These are phyloP conservation scores for Suhomyces sp. DNA, from an alignment of 805 yeast genomes.

Conservation along the genomic window DNA sequence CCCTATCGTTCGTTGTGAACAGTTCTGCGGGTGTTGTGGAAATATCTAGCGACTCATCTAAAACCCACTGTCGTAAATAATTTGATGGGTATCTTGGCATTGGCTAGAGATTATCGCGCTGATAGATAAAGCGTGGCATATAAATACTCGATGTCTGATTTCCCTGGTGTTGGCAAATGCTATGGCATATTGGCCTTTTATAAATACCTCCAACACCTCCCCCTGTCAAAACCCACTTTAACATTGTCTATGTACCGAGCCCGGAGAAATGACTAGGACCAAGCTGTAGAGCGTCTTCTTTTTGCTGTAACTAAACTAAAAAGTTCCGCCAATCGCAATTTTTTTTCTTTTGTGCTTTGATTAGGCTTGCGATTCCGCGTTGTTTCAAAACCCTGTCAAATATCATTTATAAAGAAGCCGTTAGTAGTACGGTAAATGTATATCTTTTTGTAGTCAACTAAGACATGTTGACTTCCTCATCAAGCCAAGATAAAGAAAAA, in stretches of 20 bases:
- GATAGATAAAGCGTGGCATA: background rate
- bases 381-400: background rate
- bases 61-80: no score
- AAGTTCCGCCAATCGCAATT: background rate
- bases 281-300: background rate
- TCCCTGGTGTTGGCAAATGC: no score
- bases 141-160: no score
- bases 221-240: background rate
- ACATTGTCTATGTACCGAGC: background rate
- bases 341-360: background rate
- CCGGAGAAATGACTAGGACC: background rate
- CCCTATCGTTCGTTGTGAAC: background rate
- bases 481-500: background rate
- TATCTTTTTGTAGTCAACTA: background rate
- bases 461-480: background rate
- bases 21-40: background rate
- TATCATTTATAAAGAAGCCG: background rate
- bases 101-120: background rate
- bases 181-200: no score
- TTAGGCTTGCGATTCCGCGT: background rate
- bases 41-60: background rate
- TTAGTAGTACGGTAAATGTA: background rate
- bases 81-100: background rate
- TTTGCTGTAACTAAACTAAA: no score
- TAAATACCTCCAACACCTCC: no score